Base-by-base conservation (phyloP, 768 basidiomycete genomes). In the Suillus subluteus region DNA sequence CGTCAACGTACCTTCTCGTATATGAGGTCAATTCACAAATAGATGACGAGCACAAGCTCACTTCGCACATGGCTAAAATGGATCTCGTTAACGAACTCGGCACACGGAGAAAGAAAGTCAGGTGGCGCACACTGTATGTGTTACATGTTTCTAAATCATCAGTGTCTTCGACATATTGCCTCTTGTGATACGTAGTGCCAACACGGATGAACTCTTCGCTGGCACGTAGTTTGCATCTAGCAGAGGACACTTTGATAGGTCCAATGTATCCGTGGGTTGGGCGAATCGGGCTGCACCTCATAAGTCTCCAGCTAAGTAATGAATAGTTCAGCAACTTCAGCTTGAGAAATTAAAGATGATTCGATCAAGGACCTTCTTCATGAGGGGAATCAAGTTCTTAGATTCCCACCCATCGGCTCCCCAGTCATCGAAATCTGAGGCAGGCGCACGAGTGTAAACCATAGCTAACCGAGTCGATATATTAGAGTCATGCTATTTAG, bases 1-100 rank as follows among this genome's bases (percentile, higher is more conserved):
- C 74, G 66, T 86, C 79, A 21, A 91, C 79, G 71, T 86, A 91
- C 70, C 89, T 91, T 30, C 1, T 62, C 62, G 38, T 18, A 43
- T 5, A 5, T 35, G 23, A 55, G 38, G 6, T 62, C n/a, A 26
- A 46, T 4, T 30, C 9, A 23, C 15, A 38, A 37, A 26, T 21
- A 8, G 37, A n/a, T 5, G 30, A n/a, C 18, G 15, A 18, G n/a
- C 5, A 46, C n/a, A 41, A 4, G 35, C 69, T 69, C 54, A 76
- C 74, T 65, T 71, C 52, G 67, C 68, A 37, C 58, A 43, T 13
- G 66, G 67, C 75, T 76, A 32, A 32, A 21, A 21, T 13, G 12
- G 6, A 62, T 63, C n/a, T 37, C n/a, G n/a, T 63, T 8, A 63
- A 32, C 11, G 13, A 38, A 55, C 54, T 55, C 18, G 12, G 21